A percentile compares a stretch with the other conserved stretches of the same genome.
Evolutionary conservation across 1,139 yeast genomes (phyloP).

Genomic region (Blastobotrys raffinosifermentans): DNA sequence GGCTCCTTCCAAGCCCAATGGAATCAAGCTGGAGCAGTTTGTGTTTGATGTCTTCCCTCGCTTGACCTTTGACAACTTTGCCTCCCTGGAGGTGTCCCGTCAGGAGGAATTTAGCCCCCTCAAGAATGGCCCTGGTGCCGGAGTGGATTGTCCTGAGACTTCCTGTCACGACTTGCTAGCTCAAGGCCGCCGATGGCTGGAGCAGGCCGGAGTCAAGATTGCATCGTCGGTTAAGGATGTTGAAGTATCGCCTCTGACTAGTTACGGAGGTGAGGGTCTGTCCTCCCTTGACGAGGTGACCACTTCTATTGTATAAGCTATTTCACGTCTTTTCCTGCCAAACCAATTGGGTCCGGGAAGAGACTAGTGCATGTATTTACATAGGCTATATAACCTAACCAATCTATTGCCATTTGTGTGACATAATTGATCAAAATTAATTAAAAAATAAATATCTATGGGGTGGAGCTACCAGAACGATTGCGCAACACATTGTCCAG

Average conservation of each 20-base stretch:
- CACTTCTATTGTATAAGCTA: constrained; percentile 7
- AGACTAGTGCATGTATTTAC: too few species aligned
- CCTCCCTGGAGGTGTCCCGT: constrained; percentile 88
- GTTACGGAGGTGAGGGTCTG: constrained; percentile 84
- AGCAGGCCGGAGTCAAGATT: constrained; percentile 56
- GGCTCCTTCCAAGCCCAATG: constrained; percentile 74
- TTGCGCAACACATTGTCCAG: constrained; percentile 23
- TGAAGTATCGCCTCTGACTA: constrained; percentile 72
- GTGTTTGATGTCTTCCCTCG: constrained; percentile 93
- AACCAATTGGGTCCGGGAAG: too few species aligned
- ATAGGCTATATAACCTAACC: too few species aligned
- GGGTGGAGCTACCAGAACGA: too few species aligned
- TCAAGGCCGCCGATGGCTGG: constrained; percentile 75
- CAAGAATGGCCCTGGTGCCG: constrained; percentile 82
- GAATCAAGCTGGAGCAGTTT: constrained; percentile 92
- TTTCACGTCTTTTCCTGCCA: too few species aligned
- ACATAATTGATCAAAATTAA: too few species aligned
- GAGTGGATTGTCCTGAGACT: constrained; percentile 79
- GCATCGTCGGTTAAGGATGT: constrained; percentile 45
- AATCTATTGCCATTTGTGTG: too few species aligned
- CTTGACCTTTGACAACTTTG: constrained; percentile 68
- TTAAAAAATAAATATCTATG: constrained; percentile 3
- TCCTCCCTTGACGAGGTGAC: constrained; percentile 25
- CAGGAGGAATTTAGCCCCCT: constrained; percentile 85
- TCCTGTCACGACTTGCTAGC: constrained; percentile 61